Percentiles rank a stretch among this genome's conserved stretches.
Evolutionary conservation across 768 basidiomycete genomes (phyloP).

Genomic region (Saitozyma podzolica): DNA sequence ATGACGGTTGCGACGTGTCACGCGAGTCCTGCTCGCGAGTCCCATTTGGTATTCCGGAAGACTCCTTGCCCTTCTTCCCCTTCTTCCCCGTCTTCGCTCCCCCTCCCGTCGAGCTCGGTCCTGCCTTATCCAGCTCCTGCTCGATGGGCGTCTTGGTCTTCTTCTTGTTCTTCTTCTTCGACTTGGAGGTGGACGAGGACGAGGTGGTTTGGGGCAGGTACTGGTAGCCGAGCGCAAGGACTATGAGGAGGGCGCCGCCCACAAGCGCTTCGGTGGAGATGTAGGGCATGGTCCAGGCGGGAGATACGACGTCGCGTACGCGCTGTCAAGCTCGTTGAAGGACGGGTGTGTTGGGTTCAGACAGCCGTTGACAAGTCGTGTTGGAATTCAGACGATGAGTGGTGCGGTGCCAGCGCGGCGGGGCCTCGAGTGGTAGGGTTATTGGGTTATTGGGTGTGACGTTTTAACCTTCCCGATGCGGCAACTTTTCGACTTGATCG

Average conservation of each 20-base stretch:
- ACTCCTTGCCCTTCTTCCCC: slow-evolving; percentile 14
- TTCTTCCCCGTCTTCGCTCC: background rate
- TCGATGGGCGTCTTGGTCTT: slow-evolving; percentile 10
- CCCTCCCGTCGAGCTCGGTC: background rate
- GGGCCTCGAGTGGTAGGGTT: background rate
- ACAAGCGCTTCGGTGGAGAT: slow-evolving; percentile 45
- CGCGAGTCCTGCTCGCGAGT: slow-evolving; percentile 2
- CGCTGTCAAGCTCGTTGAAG: too few relatives aligned
- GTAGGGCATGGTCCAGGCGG: slow-evolving; percentile 35
- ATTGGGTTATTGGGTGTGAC: slow-evolving; percentile 8
- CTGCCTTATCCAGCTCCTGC: background rate
- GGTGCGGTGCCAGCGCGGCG: too few relatives aligned
- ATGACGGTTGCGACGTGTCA: slow-evolving; percentile 1
- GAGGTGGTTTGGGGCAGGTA: slow-evolving; percentile 20
- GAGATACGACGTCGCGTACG: background rate
- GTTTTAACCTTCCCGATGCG: background rate
- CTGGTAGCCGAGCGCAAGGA: slow-evolving; percentile 39
- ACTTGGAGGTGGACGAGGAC: slow-evolving; percentile 6
- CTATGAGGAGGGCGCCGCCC: slow-evolving; percentile 34
- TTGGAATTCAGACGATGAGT: background rate
- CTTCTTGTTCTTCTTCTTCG: slow-evolving; percentile 37
- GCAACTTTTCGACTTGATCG: background rate
- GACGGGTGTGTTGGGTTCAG: too few relatives aligned
- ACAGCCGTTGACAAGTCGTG: background rate
- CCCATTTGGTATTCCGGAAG: background rate